Percentiles rank a stretch among this genome's conserved stretches.
phyloP scores from a whole-genome alignment of 2,329 filamentous ascomycete genomes.

The Botrytis tulipae region DNA sequence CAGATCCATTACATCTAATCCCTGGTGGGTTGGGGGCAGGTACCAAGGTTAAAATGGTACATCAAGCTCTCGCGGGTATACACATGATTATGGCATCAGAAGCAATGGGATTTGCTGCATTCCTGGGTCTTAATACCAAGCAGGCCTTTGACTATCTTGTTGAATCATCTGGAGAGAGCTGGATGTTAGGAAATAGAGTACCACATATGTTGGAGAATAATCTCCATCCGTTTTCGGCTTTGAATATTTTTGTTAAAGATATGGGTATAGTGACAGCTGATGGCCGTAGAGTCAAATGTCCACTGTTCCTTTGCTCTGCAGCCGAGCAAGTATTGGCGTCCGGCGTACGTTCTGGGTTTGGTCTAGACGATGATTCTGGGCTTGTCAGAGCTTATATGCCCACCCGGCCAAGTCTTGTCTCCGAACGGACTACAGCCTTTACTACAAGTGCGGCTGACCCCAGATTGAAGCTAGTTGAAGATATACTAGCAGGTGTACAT shows the following conservation, averaged over 20 bases:
- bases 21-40: constrained; percentile 58
- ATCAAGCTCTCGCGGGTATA: constrained; percentile 50
- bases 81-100: constrained; percentile 62
- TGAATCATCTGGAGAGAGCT: constrained; percentile 39
- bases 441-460: constrained; percentile 29
- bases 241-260: constrained; percentile 41
- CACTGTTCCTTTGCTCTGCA: constrained; percentile 40
- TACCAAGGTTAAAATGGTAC: constrained; percentile 58
- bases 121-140: constrained; percentile 51
- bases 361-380: constrained; percentile 30
- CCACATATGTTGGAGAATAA: constrained; percentile 53
- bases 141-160: constrained; percentile 42
- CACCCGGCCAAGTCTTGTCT: constrained; percentile 26
- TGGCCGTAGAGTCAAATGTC: constrained; percentile 38
- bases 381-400: constrained; percentile 31
- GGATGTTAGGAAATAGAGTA: constrained; percentile 57
- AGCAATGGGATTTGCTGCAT: constrained; percentile 57
- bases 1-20: constrained; percentile 56
- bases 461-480: constrained; percentile 51
- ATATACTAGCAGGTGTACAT: constrained; percentile 54
- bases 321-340: constrained; percentile 38
- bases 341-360: constrained; percentile 24
- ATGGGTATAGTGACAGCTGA: constrained; percentile 39
- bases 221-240: constrained; percentile 42
- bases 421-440: constrained; percentile 27